Conservation (phyloP, 306 rosid genomes). For the Hippophae tibetana region DNA sequence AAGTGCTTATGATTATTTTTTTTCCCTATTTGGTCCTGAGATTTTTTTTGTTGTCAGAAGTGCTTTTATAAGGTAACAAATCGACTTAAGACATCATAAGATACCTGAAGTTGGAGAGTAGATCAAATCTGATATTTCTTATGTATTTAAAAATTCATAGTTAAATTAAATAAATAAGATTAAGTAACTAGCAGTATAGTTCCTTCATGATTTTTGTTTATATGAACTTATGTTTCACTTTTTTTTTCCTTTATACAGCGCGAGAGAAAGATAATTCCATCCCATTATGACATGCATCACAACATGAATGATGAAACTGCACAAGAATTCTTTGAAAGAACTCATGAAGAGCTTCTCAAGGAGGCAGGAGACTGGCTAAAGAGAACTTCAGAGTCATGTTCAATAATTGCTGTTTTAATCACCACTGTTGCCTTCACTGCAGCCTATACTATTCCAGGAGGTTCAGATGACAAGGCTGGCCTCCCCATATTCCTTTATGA, state of each 20-base stretch:
- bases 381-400: conserved; percentile 5
- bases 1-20: too few species aligned
- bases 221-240: neutral
- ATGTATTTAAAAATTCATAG: too few species aligned
- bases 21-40: too few species aligned
- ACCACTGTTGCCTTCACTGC: conserved; percentile 13
- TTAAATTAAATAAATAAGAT: too few species aligned
- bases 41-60: too few species aligned
- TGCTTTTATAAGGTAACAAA: too few species aligned
- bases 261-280: conserved; percentile 4
- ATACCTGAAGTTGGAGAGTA: too few species aligned
- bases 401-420: conserved; percentile 2
- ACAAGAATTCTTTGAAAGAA: neutral
- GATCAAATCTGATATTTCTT: too few species aligned
- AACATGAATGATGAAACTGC: neutral
- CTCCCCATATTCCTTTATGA: neutral
- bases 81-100: too few species aligned
- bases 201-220: neutral
- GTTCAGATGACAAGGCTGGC: neutral
- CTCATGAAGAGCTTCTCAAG: conserved; percentile 1
- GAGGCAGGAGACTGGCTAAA: conserved; percentile 6
- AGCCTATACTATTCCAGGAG: conserved; percentile 12
- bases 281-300: neutral
- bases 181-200: too few species aligned
- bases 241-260: neutral